Base-by-base conservation (phyloP, 305 asterid genomes). In the Rubia peregrina region DNA sequence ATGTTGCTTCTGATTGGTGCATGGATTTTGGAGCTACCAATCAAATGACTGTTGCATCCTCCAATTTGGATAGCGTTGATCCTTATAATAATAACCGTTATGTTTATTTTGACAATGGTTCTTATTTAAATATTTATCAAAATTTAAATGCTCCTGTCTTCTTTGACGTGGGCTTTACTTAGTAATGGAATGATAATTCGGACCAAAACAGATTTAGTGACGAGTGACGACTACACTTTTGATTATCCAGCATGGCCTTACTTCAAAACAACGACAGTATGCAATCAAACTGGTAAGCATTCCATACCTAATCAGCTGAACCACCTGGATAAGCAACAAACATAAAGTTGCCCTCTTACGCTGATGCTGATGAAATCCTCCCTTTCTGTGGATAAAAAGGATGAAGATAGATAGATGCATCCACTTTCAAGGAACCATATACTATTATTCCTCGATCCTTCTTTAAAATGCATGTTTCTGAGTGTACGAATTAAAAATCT, bases 241-340 rank as follows among this genome's bases (percentile, higher is more conserved):
- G 57, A 57, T 19, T 9, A 14, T 60, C 7, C 2, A 12, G 9
- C 41, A 61, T 33, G 65, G n/a, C 40, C 65, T 61, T 7, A 13
- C 21, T 38, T 41, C 9, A 62, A 62, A 38, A 48, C 46, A 55
- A 65, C n/a, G 66, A 8, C 21, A 33, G 46, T 55, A 5, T 41
- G 53, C 22, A 26, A 13, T 13, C 13, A 49, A 65, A 8, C 19
- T 51, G 13, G 44, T 43, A 60, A 67, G 72, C 72, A 65, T 14
- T 22, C 71, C 57, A 53, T 24, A 60, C 19, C 72, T 41, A n/a
- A 61, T 44, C 68, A 65, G 19, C 59, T 55, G 40, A n/a, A 10
- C 71, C 41, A 55, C 66, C 43, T 73, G 76, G 76, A 55, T 24
- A 65, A 53, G 72, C 72, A 69, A 61, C 65, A 12, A 22, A 17